A percentile compares a stretch with the other conserved stretches of the same genome.
phyloP scores from a whole-genome alignment of 2,329 filamentous ascomycete genomes.

The Claviceps arundinis region DNA sequence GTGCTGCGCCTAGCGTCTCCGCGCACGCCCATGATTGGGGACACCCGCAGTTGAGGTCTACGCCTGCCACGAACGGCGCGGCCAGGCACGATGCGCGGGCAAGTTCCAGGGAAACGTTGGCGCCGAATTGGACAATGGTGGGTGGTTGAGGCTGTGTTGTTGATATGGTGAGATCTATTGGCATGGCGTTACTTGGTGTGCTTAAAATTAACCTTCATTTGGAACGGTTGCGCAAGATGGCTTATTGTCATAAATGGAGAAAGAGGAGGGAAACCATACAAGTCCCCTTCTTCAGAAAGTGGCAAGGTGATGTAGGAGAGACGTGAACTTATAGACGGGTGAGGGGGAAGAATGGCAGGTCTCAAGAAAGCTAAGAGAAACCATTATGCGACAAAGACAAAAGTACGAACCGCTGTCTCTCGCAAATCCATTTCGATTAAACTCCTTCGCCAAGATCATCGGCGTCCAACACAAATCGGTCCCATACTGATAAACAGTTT shows the following conservation, averaged over 20 bases:
- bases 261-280: no score
- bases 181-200: no score
- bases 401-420: slow-evolving; percentile 40
- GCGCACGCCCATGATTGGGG: slow-evolving; percentile 62
- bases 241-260: no score
- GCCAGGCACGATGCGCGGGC: slow-evolving; percentile 48
- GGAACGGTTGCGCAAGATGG: no score
- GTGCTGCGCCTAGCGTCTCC: slow-evolving; percentile 52
- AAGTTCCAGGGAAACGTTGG: slow-evolving; percentile 47
- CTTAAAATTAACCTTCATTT: no score
- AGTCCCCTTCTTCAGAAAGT: no score
- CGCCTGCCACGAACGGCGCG: slow-evolving; percentile 47
- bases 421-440: slow-evolving; percentile 47
- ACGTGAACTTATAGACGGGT: no score
- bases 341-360: no score
- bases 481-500: slow-evolving; percentile 51
- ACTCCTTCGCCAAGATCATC: slow-evolving; percentile 59
- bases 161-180: slow-evolving; percentile 46
- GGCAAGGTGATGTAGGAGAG: no score
- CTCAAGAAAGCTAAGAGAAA: no score
- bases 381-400: not conserved
- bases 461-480: slow-evolving; percentile 58
- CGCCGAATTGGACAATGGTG: slow-evolving; percentile 55
- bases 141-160: slow-evolving; percentile 38
- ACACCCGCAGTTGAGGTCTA: slow-evolving; percentile 62